Percentiles rank a stretch among this genome's conserved stretches.
Evolutionary conservation across 305 asterid species (phyloP).

Genomic region (Petunia hybrid): DNA sequence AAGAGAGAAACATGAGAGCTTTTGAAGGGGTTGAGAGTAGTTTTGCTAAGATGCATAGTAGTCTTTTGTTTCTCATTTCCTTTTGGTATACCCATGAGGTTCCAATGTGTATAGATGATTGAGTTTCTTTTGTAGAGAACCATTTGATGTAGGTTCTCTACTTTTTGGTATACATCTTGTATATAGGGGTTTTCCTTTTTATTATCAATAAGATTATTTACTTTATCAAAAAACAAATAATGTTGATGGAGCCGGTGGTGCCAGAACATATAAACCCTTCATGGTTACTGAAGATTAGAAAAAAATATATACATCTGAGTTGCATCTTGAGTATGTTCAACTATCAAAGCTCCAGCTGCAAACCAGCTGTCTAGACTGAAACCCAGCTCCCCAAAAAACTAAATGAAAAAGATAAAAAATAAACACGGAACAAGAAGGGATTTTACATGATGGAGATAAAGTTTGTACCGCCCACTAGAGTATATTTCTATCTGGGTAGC

Average conservation of each 20-base stretch:
- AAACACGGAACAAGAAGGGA: not conserved
- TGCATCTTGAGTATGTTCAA: not conserved
- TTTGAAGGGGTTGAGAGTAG: too few relatives aligned
- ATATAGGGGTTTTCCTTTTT: too few relatives aligned
- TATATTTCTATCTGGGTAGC: conserved; percentile 26
- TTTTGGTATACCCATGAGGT: too few relatives aligned
- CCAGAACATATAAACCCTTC: not conserved
- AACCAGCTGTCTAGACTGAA: not conserved
- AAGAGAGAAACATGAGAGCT: too few relatives aligned
- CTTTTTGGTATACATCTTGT: too few relatives aligned
- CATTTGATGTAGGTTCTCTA: too few relatives aligned
- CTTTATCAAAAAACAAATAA: not conserved
- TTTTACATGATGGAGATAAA: not conserved
- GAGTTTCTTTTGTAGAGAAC: too few relatives aligned
- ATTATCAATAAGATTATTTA: too few relatives aligned
- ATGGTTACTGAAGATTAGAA: not conserved
- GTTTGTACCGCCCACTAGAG: not conserved
- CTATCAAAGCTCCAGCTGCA: not conserved
- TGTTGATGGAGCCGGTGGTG: not conserved
- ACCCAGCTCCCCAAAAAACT: not conserved
- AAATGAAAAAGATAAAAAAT: not conserved
- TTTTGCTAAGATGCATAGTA: too few relatives aligned
- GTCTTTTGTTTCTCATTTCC: too few relatives aligned
- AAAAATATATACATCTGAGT: not conserved
- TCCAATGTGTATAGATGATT: too few relatives aligned